Conservation (phyloP, 73 alveolate species). For the Tetrahymena malaccensis region DNA sequence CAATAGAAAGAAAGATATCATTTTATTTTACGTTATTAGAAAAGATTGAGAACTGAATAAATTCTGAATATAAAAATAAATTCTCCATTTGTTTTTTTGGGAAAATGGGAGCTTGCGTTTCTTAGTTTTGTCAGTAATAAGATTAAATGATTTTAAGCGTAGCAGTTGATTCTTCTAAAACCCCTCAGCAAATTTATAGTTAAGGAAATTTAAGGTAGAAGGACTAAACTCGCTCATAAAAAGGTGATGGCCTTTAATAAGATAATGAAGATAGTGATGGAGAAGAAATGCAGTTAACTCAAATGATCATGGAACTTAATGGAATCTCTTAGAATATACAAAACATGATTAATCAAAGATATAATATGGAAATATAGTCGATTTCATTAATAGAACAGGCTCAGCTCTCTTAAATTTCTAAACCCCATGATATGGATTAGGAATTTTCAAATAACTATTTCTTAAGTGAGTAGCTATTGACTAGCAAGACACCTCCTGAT, state of each 20-base stretch:
- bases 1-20: not conserved
- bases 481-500: not conserved
- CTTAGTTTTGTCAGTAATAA: not conserved
- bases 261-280: not conserved
- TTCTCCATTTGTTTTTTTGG: not conserved
- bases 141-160: not conserved
- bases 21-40: no score
- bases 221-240: not conserved
- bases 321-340: not conserved
- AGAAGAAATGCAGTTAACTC: not conserved
- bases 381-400: not conserved
- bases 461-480: not conserved
- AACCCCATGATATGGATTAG: not conserved
- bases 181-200: not conserved
- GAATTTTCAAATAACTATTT: not conserved
- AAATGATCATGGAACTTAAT: not conserved
- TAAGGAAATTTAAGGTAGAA: not conserved
- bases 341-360: not conserved
- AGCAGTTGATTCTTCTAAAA: not conserved
- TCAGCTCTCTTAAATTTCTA: not conserved
- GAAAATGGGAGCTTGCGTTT: not conserved
- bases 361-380: not conserved
- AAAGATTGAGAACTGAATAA: not conserved
- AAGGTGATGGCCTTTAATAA: not conserved
- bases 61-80: not conserved